Percentiles rank a stretch among this genome's conserved stretches.
Evolutionary conservation across 2,329 filamentous ascomycete species (phyloP).

Genomic region (Fusarium compactum): DNA sequence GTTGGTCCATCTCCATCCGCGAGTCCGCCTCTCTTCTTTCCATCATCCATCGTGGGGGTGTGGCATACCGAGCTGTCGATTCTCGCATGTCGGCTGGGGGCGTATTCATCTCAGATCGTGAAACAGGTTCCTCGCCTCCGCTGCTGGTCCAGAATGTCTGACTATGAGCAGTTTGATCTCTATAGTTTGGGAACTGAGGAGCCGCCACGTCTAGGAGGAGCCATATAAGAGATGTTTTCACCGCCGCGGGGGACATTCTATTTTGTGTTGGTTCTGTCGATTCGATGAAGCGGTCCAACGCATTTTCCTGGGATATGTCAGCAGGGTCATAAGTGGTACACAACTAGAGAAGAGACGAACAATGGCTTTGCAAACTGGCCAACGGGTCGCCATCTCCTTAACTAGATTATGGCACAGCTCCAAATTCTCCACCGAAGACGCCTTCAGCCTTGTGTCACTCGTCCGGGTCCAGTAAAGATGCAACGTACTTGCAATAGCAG

Average conservation of each 20-base stretch:
- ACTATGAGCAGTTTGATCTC: neutral
- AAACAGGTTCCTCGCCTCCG: neutral
- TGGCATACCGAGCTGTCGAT: conserved; percentile 36
- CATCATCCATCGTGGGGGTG: conserved; percentile 25
- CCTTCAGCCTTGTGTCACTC: conserved; percentile 1
- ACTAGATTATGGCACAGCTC: conserved; percentile 24
- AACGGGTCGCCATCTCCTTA: conserved; percentile 18
- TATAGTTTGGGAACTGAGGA: conserved; percentile 28
- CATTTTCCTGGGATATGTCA: neutral
- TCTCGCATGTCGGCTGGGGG: conserved; percentile 28
- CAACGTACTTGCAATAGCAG: conserved; percentile 19
- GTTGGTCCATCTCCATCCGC: neutral
- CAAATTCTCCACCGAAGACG: conserved; percentile 5
- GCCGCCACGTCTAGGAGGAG: conserved; percentile 22
- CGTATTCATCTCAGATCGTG: neutral
- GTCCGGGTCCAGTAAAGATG: conserved; percentile 23
- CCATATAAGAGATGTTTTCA: conserved; percentile 28
- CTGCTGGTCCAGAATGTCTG: neutral
- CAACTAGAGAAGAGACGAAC: neutral
- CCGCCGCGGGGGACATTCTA: neutral
- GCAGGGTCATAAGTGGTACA: fast-evolving
- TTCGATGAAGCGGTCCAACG: conserved; percentile 21
- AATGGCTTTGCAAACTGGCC: conserved; percentile 29
- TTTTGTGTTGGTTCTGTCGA: neutral
- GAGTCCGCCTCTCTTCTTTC: neutral